Base-by-base conservation (phyloP, 2,329 filamentous ascomycete genomes). In the Fonsecaea nubica region DNA sequence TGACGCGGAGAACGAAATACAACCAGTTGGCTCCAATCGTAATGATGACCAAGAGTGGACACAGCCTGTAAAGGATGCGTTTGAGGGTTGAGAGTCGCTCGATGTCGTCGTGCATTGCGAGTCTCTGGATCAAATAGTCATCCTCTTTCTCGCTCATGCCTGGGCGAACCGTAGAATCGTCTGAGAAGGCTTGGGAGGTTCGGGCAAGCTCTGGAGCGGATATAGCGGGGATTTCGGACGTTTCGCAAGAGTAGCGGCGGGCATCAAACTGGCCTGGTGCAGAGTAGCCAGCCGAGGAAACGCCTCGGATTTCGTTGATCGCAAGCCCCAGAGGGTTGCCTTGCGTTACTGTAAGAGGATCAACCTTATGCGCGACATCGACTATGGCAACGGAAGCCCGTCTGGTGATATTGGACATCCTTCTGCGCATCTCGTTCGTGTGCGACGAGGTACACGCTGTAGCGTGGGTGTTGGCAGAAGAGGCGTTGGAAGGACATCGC, bases 1-100 rank as follows among this genome's bases (percentile, higher is more conserved):
- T 60, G 36, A 69, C 59, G 7, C 69, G 64, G 18, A 65, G 57
- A 25, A 45, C 69, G 53, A 71, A 69, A 36, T 71, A 71, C 9
- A 61, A 57, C 42, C 56, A 69, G 53, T 65, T 68, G 1, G 69
- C 67, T 12, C 35, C 65, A 21, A 69, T 62, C 4, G 69, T 55
- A 6, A 63, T n/a, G 12, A 66, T 36, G n/a, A 66, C 59, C 6
- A 69, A 42, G 18, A 70, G 13, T 25, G 68, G 69, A 45, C 66
- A 65, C 10, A 64, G 45, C 32, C 64, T 53, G 60, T 69, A 65
- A 25, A 69, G 54, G 33, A 63, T 4, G 10, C 67, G 53, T 55
- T 66, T 63, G 32, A 54, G 54, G n/a, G 62, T 42, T 7, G 69
- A 57, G 9, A 69, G 53, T 9, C 38, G n/a, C 21, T 69, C 67